Evolutionary conservation across 78 protist species (phyloP).

Genomic region (Monocercomonoides exilis): DNA sequence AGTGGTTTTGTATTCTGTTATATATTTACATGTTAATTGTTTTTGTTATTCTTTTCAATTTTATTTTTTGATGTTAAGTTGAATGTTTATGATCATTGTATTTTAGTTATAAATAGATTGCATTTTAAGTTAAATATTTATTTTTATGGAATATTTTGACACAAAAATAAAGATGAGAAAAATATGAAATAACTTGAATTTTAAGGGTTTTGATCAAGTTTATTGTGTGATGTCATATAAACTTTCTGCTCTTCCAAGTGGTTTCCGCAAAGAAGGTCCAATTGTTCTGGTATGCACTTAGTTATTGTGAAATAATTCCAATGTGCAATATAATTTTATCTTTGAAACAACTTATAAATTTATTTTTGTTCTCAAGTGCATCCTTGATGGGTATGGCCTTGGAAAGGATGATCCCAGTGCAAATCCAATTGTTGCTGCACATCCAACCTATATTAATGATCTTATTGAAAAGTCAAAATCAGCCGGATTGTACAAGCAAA

Average conservation of each 20-base stretch:
- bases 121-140: neutral
- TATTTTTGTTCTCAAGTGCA: neutral
- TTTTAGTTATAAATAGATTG: neutral
- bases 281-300: too few species aligned
- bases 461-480: neutral
- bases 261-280: too few species aligned
- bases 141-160: neutral
- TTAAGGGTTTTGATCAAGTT: neutral
- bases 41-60: neutral
- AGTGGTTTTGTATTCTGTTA: neutral
- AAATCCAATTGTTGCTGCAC: neutral
- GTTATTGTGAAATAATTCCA: too few species aligned
- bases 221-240: too few species aligned
- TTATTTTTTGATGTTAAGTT: neutral
- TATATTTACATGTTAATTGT: neutral
- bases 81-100: neutral
- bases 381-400: conserved; percentile 10
- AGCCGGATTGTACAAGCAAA: neutral
- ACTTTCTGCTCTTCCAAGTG: too few species aligned
- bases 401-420: conserved; percentile 2
- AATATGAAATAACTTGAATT: neutral
- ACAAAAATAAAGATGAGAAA: neutral
- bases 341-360: too few species aligned
- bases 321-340: too few species aligned
- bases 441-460: neutral